These are phyloP conservation scores for Yarrowia sp. DNA, from an alignment of 805 yeast species.

Conservation along the genomic window DNA sequence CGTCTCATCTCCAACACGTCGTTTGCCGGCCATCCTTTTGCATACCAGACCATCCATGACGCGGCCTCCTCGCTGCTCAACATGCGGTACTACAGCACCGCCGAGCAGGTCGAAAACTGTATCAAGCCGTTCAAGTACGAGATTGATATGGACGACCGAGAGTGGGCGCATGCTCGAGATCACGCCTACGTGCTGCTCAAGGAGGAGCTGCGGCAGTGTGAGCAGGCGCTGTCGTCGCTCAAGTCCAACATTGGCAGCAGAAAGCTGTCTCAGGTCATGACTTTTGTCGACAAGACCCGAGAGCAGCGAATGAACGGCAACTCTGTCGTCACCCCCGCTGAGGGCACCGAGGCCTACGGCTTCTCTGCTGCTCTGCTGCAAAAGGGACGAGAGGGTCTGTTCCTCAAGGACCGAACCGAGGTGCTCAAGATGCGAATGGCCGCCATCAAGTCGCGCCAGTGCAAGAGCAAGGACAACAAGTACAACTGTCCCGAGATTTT, in stretches of 20 bases:
- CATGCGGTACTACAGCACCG: slow-evolving; percentile 83
- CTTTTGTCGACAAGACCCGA: slow-evolving; percentile 56
- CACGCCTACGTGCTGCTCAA: slow-evolving; percentile 74
- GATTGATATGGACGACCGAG: slow-evolving; percentile 93
- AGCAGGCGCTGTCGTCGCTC: slow-evolving; percentile 62
- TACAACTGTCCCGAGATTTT: slow-evolving; percentile 95
- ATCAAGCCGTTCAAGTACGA: slow-evolving; percentile 98
- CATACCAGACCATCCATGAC: slow-evolving; percentile 77
- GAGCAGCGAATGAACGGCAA: slow-evolving; percentile 39
- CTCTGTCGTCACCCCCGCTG: slow-evolving; percentile 45
- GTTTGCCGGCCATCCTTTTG: slow-evolving; percentile 84
- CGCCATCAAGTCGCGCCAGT: slow-evolving; percentile 74
- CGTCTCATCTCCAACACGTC: slow-evolving; percentile 76
- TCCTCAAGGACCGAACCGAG: slow-evolving; percentile 73
- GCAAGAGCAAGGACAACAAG: slow-evolving; percentile 79
- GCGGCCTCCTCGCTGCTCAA: slow-evolving; percentile 84
- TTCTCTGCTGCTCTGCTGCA: slow-evolving; percentile 77
- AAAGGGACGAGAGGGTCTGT: slow-evolving; percentile 84
- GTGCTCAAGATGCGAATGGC: slow-evolving; percentile 77
- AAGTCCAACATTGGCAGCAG: slow-evolving; percentile 80
- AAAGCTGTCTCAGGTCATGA: slow-evolving; percentile 81
- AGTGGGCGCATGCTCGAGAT: slow-evolving; percentile 84
- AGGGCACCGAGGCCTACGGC: slow-evolving; percentile 76
- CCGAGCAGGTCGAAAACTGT: slow-evolving; percentile 98
- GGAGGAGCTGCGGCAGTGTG: slow-evolving; percentile 88